phyloP scores from a whole-genome alignment of 164 flowering plant genomes.

The Annona cherimola region DNA sequence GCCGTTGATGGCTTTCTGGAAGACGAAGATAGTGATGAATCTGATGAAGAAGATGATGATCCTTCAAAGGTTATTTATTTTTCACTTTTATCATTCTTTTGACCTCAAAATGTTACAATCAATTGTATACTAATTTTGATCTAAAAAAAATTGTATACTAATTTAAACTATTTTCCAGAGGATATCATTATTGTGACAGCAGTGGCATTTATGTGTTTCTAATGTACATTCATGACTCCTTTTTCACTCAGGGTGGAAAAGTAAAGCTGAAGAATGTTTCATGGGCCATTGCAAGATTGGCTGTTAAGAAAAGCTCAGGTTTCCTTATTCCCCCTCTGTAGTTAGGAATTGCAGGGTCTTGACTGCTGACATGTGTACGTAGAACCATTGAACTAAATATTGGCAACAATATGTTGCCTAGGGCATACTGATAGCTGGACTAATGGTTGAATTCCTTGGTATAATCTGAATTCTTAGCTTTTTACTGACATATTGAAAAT shows the following conservation, averaged over 20 bases:
- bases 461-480: no score
- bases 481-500: no score
- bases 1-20: slow-evolving; percentile 56
- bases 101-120: background rate
- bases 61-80: slow-evolving; percentile 2
- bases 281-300: slow-evolving; percentile 71
- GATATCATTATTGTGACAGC: background rate
- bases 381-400: no score
- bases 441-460: no score
- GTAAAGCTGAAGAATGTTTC: slow-evolving; percentile 82
- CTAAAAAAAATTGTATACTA: background rate
- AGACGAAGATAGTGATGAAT: slow-evolving; percentile 60
- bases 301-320: slow-evolving; percentile 58
- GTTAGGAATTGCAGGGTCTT: background rate
- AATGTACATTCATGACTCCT: background rate
- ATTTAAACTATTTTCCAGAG: background rate
- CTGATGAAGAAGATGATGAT: slow-evolving; percentile 15
- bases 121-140: background rate
- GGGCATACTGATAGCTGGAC: no score
- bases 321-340: background rate
- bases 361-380: background rate
- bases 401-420: no score
- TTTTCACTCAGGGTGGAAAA: slow-evolving; percentile 39
- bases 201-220: background rate
- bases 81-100: slow-evolving; percentile 1